Base-by-base conservation (phyloP, 2,329 filamentous ascomycete genomes). In the Ambrosiella beaveri region DNA sequence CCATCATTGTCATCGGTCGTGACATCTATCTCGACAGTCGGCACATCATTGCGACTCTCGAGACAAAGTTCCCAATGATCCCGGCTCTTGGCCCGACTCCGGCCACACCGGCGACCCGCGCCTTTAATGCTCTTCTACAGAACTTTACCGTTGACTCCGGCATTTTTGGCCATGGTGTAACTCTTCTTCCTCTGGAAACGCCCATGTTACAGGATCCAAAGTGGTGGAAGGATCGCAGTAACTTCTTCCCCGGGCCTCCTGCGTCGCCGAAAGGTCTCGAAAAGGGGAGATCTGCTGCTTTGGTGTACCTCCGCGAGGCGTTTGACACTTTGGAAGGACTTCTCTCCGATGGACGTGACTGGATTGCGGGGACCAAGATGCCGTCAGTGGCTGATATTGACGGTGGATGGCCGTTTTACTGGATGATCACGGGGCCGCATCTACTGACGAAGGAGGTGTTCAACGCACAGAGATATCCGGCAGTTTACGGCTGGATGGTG, bases 11-110 rank as follows among this genome's bases (percentile, higher is more conserved):
- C 19, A 80, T 87, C 63, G 84, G 82, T 13, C 73, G 77, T 5
- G 79, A 86, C 65, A 70, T 88, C 49, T 88, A 86, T 70, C 71
- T 80, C 61, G 85, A 88, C 71, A 82, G 81, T 1, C 78, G 81
- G 2, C 75, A 87, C 19, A 87, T 88, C 63, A 68, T 88, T 17
- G 68, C 68, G 35, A 83, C 81, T 66, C 77, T 88, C 1, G 81
- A 86, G 64, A 64, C 70, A 1, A 69, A 77, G 40, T 79, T 77
- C 65, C 76, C 76, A 0, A 62, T 72, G 1, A 66, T 70, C 12
- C 65, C 71, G 0, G 68, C 65, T 1, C 67, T 72, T 27, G 69
- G 70, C 41, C 63, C 68, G 1, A 65, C 66, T 2, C 62, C 63
- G 37, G 71, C 75, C 7, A 73, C 79, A 63, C 45, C 59, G 1